phyloP scores from a whole-genome alignment of 2,329 filamentous ascomycete genomes.

The Verticillium dahliae region DNA sequence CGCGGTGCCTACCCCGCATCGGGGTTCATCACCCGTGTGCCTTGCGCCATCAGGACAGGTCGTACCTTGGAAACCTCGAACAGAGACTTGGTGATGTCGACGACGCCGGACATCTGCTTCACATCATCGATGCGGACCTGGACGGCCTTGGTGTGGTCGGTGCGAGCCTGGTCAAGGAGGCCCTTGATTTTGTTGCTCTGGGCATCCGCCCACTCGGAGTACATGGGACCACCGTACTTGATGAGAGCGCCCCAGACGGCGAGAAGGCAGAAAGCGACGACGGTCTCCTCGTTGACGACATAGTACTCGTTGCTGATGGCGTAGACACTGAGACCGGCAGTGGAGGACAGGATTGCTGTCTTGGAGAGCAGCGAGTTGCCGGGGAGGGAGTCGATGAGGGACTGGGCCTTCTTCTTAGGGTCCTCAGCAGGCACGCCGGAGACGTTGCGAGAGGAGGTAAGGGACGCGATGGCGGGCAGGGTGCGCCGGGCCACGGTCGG shows the following conservation, averaged over 20 bases:
- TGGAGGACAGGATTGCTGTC: constrained; percentile 92
- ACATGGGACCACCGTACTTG: constrained; percentile 88
- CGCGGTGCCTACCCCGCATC: neutral
- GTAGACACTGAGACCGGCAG: constrained; percentile 83
- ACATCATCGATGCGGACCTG: constrained; percentile 92
- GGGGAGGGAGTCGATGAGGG: constrained; percentile 86
- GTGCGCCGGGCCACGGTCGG: constrained; percentile 69
- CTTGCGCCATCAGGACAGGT: neutral
- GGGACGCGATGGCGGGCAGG: constrained; percentile 65
- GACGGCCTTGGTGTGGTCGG: constrained; percentile 92
- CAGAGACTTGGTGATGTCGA: constrained; percentile 93
- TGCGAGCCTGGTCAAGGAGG: constrained; percentile 89
- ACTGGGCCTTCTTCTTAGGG: constrained; percentile 95
- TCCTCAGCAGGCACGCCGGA: constrained; percentile 79
- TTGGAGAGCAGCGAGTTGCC: constrained; percentile 91
- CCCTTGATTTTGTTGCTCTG: constrained; percentile 90
- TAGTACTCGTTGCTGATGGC: constrained; percentile 99
- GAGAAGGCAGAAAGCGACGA: constrained; percentile 87
- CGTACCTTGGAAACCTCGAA: constrained; percentile 97
- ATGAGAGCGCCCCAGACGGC: constrained; percentile 88
- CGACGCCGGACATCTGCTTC: constrained; percentile 86
- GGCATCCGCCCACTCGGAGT: constrained; percentile 84
- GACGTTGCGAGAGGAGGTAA: constrained; percentile 60
- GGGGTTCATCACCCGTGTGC: neutral
- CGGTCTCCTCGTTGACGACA: constrained; percentile 97